These are phyloP conservation scores for Oryza officinalis DNA, from an alignment of 176 grass and related monocot genomes.

Conservation along the genomic window DNA sequence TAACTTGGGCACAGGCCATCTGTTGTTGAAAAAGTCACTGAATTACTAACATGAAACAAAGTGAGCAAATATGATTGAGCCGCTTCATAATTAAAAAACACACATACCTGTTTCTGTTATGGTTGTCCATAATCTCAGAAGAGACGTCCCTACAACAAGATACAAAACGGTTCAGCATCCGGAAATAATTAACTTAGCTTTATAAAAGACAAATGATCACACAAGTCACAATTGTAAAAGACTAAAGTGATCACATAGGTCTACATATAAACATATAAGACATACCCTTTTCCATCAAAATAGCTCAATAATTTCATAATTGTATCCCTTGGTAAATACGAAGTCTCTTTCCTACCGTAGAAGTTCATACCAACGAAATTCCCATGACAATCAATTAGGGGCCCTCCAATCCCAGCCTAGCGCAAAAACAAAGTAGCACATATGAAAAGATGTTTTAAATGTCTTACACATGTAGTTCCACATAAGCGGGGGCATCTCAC, in stretches of 20 bases:
- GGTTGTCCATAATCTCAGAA: not conserved
- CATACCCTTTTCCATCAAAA: constrained; percentile 5
- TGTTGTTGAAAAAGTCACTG: not conserved
- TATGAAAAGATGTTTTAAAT: not conserved
- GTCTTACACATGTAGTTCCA: not conserved
- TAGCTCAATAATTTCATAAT: not conserved
- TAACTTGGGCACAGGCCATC: not conserved
- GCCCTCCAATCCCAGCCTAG: constrained; percentile 26
- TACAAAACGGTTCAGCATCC: not conserved
- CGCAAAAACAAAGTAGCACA: not conserved
- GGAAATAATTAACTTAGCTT: not conserved
- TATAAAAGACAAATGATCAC: no score
- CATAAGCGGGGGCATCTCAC: no score
- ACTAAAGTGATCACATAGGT: not conserved
- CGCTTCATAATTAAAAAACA: not conserved
- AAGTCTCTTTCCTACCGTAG: constrained; percentile 1
- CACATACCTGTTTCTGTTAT: not conserved
- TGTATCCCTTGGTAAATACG: not conserved
- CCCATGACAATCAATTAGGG: constrained; percentile 7
- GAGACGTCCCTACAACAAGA: not conserved
- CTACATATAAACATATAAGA: not conserved
- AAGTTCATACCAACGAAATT: constrained; percentile 21
- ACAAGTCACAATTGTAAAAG: no score
- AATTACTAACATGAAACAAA: not conserved
- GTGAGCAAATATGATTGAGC: not conserved